Evolutionary conservation across 2,329 filamentous ascomycete species (phyloP).

Genomic region (Trichoderma hamatum): DNA sequence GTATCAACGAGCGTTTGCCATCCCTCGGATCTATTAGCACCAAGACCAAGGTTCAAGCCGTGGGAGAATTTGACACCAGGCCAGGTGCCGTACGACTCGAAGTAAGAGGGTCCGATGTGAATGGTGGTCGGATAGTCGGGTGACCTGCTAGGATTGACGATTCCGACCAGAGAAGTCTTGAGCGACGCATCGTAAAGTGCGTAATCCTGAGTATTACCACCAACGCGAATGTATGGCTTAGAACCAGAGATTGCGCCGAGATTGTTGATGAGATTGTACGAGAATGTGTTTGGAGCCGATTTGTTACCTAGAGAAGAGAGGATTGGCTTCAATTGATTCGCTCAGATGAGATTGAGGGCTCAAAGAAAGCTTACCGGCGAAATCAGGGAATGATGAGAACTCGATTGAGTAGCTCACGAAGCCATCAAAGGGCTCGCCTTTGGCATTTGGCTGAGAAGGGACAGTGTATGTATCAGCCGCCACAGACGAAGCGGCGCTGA

Average conservation of each 20-base stretch:
- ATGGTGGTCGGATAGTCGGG: slow-evolving; percentile 63
- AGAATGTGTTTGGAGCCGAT: slow-evolving; percentile 60
- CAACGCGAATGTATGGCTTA: slow-evolving; percentile 64
- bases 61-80: slow-evolving; percentile 59
- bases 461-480: slow-evolving; percentile 26
- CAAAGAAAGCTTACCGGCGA: slow-evolving; percentile 41
- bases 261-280: slow-evolving; percentile 62
- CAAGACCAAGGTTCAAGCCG: slow-evolving; percentile 62
- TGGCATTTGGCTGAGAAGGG: slow-evolving; percentile 20
- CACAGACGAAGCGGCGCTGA: slow-evolving; percentile 19
- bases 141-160: slow-evolving; percentile 52
- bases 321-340: background rate
- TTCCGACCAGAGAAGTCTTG: slow-evolving; percentile 54
- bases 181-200: slow-evolving; percentile 61
- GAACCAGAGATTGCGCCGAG: slow-evolving; percentile 56
- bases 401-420: slow-evolving; percentile 59
- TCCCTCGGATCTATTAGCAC: slow-evolving; percentile 53
- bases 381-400: slow-evolving; percentile 56
- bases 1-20: slow-evolving; percentile 57
- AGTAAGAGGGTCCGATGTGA: slow-evolving; percentile 62
- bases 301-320: slow-evolving; percentile 48
- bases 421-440: slow-evolving; percentile 28
- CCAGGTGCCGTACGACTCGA: slow-evolving; percentile 64
- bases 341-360: background rate
- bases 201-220: slow-evolving; percentile 70